phyloP scores from a whole-genome alignment of 257 asterid species.

The Solanum chaucha region DNA sequence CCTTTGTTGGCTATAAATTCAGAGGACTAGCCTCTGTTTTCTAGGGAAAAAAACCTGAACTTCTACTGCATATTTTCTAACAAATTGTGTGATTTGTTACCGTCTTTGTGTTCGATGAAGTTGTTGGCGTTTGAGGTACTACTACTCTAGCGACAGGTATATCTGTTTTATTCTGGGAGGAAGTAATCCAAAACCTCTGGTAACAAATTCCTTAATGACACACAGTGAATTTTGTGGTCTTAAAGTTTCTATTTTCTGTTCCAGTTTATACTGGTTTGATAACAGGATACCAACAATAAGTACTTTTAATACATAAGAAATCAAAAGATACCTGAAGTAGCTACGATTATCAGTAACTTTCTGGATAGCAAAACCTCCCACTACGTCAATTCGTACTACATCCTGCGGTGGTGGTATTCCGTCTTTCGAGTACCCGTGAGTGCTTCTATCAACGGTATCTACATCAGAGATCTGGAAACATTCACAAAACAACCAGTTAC shows the following conservation, averaged over 20 bases:
- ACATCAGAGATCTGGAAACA: constrained; percentile 56
- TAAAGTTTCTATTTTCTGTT: not conserved
- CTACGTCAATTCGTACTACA: constrained; percentile 72
- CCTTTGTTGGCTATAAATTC: not conserved
- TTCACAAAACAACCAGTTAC: not conserved
- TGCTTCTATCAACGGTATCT: constrained; percentile 42
- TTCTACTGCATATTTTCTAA: not conserved
- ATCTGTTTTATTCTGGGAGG: not conserved
- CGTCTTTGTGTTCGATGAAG: too few relatives aligned
- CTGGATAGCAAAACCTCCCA: constrained; percentile 80
- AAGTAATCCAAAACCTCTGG: not conserved
- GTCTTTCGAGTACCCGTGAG: constrained; percentile 68
- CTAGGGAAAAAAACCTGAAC: not conserved
- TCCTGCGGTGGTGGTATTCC: constrained; percentile 57
- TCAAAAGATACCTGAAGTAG: constrained; percentile 56
- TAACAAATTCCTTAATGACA: not conserved
- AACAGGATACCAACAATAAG: not conserved
- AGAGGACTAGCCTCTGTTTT: not conserved
- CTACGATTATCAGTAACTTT: constrained; percentile 61
- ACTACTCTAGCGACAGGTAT: not conserved
- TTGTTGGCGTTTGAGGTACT: not conserved
- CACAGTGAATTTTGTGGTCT: not conserved
- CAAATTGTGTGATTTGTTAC: not conserved
- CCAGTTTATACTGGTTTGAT: not conserved
- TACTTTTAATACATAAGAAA: not conserved